Base-by-base conservation (phyloP, 495 filamentous ascomycete species). In the Annulohypoxylon stygium region DNA sequence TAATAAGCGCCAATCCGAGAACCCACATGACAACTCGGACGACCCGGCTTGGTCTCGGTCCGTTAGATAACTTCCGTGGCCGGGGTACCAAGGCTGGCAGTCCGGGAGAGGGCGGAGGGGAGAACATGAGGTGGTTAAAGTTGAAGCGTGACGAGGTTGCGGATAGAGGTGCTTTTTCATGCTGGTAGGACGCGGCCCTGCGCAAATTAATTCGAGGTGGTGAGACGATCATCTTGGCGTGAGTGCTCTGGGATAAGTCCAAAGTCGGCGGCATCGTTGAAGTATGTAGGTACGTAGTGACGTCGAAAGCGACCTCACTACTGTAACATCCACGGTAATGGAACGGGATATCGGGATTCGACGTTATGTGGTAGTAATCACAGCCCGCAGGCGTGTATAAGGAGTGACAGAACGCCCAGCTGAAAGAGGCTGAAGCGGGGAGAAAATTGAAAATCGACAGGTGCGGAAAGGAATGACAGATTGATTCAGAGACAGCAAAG, bases 71-170 rank as follows among this genome's bases (percentile, higher is more conserved):
- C 77, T 87, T 90, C 66, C 86, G 86, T 69, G 86, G 87, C 5
- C 88, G 86, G 5, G 87, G 87, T n/a, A 91, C 81, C 51, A 91
- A 82, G 1, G 89, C 87, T 2, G 90, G 90, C 6, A 93, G 84
- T 43, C 86, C 85, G 0, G 90, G 90, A 3, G 90, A 92, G 3
- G 87, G 88, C 7, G 89, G 88, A 2, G 89, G 88, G 14, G 82
- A 82, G 72, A 91, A 86, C 67, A 85, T 83, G n/a, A 91, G 81
- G 69, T 90, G 88, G 73, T 88, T 87, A 76, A 90, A 88, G 75
- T 79, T 88, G 71, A 88, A 87, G 23, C 88, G 84, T 18, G 86
- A 87, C 0, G 88, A 88, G 0, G 86, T 88, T 5, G 86, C 82
- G 4, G 86, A 88, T 16, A 83, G 64, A 3, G 85, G 85, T 10